Conservation (phyloP, 805 yeast genomes). For the Lipomyces japonicus region DNA sequence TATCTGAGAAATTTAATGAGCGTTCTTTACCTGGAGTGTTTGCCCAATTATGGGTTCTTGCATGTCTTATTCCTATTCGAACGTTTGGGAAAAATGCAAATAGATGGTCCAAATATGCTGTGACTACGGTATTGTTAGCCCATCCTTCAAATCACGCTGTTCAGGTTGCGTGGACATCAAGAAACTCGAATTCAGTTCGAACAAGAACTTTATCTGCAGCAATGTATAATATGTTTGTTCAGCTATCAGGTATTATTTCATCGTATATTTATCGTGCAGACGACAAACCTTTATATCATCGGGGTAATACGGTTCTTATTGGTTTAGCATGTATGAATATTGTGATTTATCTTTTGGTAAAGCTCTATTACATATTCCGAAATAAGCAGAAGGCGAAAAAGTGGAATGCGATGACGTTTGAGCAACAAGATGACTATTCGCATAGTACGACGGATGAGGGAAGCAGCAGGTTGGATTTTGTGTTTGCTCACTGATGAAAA, state of each 20-base stretch:
- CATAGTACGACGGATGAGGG: conserved; percentile 46
- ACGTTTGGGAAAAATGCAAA: conserved; percentile 8
- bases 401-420: conserved; percentile 51
- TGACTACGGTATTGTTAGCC: conserved; percentile 36
- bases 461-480: conserved; percentile 54
- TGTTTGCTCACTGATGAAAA: conserved; percentile 35
- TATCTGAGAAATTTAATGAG: conserved; percentile 16
- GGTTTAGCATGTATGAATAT: conserved; percentile 5
- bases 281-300: conserved; percentile 56
- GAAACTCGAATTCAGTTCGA: conserved; percentile 57
- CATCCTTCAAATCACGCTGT: conserved; percentile 44
- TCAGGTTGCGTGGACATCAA: conserved; percentile 55
- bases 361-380: conserved; percentile 1
- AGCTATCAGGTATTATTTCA: conserved; percentile 52
- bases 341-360: background rate
- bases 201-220: conserved; percentile 64
- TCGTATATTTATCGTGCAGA: conserved; percentile 53
- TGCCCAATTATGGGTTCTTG: conserved; percentile 9
- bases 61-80: conserved; percentile 29
- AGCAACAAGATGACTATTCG: conserved; percentile 50
- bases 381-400: conserved; percentile 38
- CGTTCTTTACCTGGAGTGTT: conserved; percentile 2
- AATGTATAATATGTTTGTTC: conserved; percentile 59
- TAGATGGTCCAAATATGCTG: conserved; percentile 13
- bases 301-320: conserved; percentile 45